These are phyloP conservation scores for Zychaea mexicana DNA, from an alignment of 371 early-diverging fungal species.

Conservation along the genomic window DNA sequence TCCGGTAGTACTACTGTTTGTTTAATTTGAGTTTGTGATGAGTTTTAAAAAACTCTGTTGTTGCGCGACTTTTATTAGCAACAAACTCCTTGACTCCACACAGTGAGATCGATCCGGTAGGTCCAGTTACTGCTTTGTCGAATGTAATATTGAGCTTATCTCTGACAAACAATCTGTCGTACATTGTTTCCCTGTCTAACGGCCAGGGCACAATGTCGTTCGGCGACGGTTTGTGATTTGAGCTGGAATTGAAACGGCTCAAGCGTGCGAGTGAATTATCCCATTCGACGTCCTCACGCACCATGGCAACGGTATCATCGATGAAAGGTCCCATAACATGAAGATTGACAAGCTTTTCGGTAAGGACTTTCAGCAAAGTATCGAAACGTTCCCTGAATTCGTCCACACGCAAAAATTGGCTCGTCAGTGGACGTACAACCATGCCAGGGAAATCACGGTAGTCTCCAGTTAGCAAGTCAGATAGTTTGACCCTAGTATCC, in stretches of 20 bases:
- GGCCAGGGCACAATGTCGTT: too few species aligned
- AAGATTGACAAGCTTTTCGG: conserved; percentile 22
- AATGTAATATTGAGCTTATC: conserved; percentile 9
- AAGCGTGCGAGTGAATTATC: conserved; percentile 13
- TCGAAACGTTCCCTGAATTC: conserved; percentile 31
- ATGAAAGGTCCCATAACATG: conserved; percentile 20
- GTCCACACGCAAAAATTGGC: conserved; percentile 14
- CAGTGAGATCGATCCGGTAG: conserved; percentile 11
- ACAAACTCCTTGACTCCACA: conserved; percentile 25
- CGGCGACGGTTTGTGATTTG: background rate
- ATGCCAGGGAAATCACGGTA: conserved; percentile 29
- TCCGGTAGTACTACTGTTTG: too few species aligned
- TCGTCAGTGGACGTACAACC: conserved; percentile 6
- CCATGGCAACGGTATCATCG: conserved; percentile 16
- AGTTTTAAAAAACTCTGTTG: background rate
- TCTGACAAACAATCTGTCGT: background rate
- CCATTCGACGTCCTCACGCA: conserved; percentile 22
- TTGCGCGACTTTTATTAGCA: background rate
- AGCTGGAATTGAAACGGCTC: background rate
- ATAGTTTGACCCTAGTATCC: conserved; percentile 19
- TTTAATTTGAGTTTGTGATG: too few species aligned
- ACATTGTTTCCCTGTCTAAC: conserved; percentile 1
- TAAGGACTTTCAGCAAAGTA: conserved; percentile 15
- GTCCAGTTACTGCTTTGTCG: conserved; percentile 24
- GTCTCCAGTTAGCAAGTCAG: conserved; percentile 18